Conservation (phyloP, 306 rosid species). For the Sindora glabra region DNA sequence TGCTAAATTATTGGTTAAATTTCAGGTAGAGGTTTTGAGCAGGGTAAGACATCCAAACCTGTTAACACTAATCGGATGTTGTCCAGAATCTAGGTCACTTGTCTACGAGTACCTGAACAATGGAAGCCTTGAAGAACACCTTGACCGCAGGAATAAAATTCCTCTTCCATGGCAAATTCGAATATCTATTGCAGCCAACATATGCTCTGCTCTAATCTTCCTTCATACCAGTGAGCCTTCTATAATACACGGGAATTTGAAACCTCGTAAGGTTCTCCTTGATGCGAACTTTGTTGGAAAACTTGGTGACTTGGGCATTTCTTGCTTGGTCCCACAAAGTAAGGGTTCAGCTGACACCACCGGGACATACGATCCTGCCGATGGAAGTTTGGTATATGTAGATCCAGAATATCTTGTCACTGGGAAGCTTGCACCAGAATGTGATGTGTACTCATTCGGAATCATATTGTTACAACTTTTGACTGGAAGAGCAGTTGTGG, state of each 20-base stretch:
- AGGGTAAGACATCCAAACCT: slow-evolving; percentile 82
- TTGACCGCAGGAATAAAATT: slow-evolving; percentile 40
- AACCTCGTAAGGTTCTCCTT: slow-evolving; percentile 79
- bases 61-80: slow-evolving; percentile 61
- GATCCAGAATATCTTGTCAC: slow-evolving; percentile 69
- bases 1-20: slow-evolving; percentile 22
- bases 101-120: slow-evolving; percentile 73
- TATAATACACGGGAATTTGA: slow-evolving; percentile 78
- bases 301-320: slow-evolving; percentile 61
- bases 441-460: slow-evolving; percentile 85
- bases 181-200: slow-evolving; percentile 52
- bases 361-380: slow-evolving; percentile 3
- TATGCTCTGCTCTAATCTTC: slow-evolving; percentile 82
- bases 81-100: slow-evolving; percentile 71
- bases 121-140: slow-evolving; percentile 76
- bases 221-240: slow-evolving; percentile 65
- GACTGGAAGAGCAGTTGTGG: slow-evolving; percentile 56
- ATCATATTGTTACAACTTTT: slow-evolving; percentile 55
- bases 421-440: slow-evolving; percentile 56
- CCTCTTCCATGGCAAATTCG: slow-evolving; percentile 86
- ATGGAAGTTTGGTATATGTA: slow-evolving; percentile 37
- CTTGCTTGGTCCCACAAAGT: slow-evolving; percentile 41
- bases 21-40: slow-evolving; percentile 81
- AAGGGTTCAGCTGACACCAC: slow-evolving; percentile 27
- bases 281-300: slow-evolving; percentile 73